A percentile compares a stretch with the other conserved stretches of the same genome.
These are phyloP conservation scores for Knufia fluminis DNA, from an alignment of 2,329 filamentous ascomycete species.

Conservation along the genomic window DNA sequence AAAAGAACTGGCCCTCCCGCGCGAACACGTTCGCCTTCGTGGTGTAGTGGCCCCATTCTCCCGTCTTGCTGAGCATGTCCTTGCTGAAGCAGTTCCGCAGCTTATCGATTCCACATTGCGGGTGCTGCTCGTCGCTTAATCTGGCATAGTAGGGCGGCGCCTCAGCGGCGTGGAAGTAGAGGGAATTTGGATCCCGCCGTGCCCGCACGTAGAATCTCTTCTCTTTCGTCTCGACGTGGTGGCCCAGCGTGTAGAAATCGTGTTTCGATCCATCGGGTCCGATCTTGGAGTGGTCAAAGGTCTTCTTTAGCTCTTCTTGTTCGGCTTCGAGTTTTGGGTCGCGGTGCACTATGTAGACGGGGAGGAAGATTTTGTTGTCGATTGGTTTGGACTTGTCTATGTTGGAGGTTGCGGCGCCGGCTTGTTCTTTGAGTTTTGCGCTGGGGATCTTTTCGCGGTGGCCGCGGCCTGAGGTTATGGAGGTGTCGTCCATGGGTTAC, in stretches of 20 bases:
- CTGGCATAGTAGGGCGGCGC: slow-evolving; percentile 72
- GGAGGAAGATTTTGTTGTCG: slow-evolving; percentile 17
- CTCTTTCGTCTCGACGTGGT: slow-evolving; percentile 23
- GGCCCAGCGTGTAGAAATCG: slow-evolving; percentile 22
- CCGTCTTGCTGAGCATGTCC: slow-evolving; percentile 67
- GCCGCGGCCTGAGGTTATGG: slow-evolving; percentile 15
- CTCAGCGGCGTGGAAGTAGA: slow-evolving; percentile 49
- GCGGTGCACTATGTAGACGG: slow-evolving; percentile 21
- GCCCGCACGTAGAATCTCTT: slow-evolving; percentile 23
- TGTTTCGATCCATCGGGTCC: slow-evolving; percentile 18
- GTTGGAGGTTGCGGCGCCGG: slow-evolving; percentile 7
- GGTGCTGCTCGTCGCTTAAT: slow-evolving; percentile 76
- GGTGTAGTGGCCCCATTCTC: slow-evolving; percentile 71
- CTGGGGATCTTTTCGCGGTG: slow-evolving; percentile 23
- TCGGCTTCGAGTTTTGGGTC: slow-evolving; percentile 22
- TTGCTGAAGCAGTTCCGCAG: slow-evolving; percentile 70
- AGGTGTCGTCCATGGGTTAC: slow-evolving; percentile 17
- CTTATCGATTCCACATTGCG: slow-evolving; percentile 49
- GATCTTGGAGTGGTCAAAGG: slow-evolving; percentile 20
- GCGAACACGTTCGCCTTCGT: slow-evolving; percentile 81
- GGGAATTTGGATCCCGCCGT: slow-evolving; percentile 19
- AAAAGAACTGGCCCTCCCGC: slow-evolving; percentile 84
- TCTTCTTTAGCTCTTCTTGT: slow-evolving; percentile 22
- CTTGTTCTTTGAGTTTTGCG: slow-evolving; percentile 22
- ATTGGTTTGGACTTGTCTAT: slow-evolving; percentile 18